A percentile compares a stretch with the other conserved stretches of the same genome.
These are phyloP conservation scores for Chalara sp. DNA, from an alignment of 2,329 filamentous ascomycete species.

Conservation along the genomic window DNA sequence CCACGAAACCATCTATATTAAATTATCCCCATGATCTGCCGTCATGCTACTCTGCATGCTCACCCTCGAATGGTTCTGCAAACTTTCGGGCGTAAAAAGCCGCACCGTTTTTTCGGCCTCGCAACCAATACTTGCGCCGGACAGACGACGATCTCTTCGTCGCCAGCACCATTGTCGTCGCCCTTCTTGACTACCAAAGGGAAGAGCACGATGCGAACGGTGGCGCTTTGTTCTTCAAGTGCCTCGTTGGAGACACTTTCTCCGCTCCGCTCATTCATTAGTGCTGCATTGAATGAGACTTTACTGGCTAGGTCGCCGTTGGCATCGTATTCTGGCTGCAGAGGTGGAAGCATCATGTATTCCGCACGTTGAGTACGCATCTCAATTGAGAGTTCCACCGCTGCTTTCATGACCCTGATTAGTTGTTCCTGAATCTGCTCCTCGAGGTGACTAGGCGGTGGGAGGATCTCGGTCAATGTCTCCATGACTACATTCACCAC, in stretches of 20 bases:
- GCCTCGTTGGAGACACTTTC: constrained; percentile 65
- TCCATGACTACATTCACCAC: constrained; percentile 89
- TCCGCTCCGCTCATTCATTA: constrained; percentile 90
- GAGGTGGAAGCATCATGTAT: constrained; percentile 95
- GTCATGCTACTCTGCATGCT: constrained; percentile 28
- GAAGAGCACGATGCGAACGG: constrained; percentile 90
- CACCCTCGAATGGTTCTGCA: constrained; percentile 17
- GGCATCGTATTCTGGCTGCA: constrained; percentile 90
- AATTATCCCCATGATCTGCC: constrained; percentile 15
- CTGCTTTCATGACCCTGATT: constrained; percentile 78
- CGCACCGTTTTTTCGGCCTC: constrained; percentile 24
- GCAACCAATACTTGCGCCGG: constrained; percentile 89
- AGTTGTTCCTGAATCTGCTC: constrained; percentile 76
- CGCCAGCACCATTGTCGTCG: constrained; percentile 77
- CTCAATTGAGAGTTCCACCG: constrained; percentile 85
- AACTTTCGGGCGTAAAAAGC: constrained; percentile 17
- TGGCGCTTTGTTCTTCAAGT: constrained; percentile 66
- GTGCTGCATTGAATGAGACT: constrained; percentile 82
- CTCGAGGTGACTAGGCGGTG: constrained; percentile 76
- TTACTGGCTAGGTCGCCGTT: constrained; percentile 85
- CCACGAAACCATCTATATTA: constrained; percentile 16
- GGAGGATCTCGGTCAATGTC: constrained; percentile 76
- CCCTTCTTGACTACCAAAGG: constrained; percentile 95
- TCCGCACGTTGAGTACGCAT: constrained; percentile 97
- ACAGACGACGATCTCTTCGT: constrained; percentile 92